These are phyloP conservation scores for Panaeolus papilionaceus DNA, from an alignment of 768 basidiomycete species.

Conservation along the genomic window DNA sequence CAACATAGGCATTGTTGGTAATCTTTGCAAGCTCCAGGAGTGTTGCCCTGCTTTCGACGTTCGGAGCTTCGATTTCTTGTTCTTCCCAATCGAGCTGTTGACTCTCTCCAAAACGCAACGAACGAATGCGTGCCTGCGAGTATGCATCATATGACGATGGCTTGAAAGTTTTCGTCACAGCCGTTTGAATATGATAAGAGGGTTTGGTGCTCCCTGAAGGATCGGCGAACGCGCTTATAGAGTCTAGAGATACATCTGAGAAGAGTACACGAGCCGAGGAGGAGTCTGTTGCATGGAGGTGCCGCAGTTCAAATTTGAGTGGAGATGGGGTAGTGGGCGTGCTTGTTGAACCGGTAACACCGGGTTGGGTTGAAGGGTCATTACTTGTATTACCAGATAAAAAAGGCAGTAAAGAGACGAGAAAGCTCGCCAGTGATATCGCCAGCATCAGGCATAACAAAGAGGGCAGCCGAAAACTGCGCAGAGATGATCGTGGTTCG, in stretches of 20 bases:
- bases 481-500: conserved; percentile 11
- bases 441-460: conserved; percentile 56
- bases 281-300: conserved; percentile 61
- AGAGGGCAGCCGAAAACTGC: conserved; percentile 13
- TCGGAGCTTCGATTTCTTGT: conserved; percentile 74
- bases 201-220: conserved; percentile 27
- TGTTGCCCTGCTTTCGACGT: conserved; percentile 77
- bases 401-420: conserved; percentile 48
- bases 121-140: conserved; percentile 49
- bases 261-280: conserved; percentile 56
- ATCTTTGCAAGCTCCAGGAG: conserved; percentile 90
- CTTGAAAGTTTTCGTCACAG: conserved; percentile 42
- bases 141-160: conserved; percentile 56
- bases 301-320: conserved; percentile 63
- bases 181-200: conserved; percentile 46
- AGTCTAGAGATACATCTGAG: conserved; percentile 45
- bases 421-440: conserved; percentile 51
- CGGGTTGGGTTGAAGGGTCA: conserved; percentile 18
- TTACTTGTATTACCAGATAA: conserved; percentile 27
- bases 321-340: conserved; percentile 18
- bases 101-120: conserved; percentile 52
- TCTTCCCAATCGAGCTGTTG: conserved; percentile 71
- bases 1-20: conserved; percentile 90
- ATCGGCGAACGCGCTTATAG: conserved; percentile 20
- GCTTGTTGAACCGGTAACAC: conserved; percentile 14